Evolutionary conservation across 345 rosid species (phyloP).

Genomic region (Turnera subulata): DNA sequence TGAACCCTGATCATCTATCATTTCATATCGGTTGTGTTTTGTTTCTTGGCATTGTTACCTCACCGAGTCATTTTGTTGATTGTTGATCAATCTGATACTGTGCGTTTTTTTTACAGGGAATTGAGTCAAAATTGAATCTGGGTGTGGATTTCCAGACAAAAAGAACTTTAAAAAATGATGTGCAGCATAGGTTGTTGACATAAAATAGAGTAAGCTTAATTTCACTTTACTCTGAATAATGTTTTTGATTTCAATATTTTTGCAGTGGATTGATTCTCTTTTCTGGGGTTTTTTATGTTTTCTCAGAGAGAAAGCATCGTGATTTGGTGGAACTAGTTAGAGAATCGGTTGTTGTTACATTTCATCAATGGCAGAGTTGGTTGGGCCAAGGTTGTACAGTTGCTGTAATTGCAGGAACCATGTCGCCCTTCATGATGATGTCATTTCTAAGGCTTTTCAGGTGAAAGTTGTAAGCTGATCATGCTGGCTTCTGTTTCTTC

Average conservation of each 20-base stretch:
- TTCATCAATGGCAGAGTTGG: conserved; percentile 19
- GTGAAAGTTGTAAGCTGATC: conserved; percentile 13
- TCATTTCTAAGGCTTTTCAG: conserved; percentile 58
- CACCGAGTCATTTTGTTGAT: not conserved
- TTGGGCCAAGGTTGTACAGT: conserved; percentile 52
- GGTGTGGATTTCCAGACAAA: too few species aligned
- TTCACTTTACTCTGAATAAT: not conserved
- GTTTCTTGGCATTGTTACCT: not conserved
- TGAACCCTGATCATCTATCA: conserved; percentile 5
- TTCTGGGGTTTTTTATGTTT: not conserved
- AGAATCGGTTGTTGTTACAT: not conserved
- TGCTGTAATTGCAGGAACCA: conserved; percentile 57
- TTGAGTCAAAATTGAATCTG: not conserved
- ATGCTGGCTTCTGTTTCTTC: conserved; percentile 8
- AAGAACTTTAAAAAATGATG: too few species aligned
- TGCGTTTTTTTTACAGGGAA: conserved; percentile 4
- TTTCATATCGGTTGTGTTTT: conserved; percentile 4
- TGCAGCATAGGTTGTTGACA: not conserved
- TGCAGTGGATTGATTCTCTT: conserved; percentile 7
- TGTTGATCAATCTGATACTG: not conserved
- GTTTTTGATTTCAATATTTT: not conserved
- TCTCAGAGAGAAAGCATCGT: conserved; percentile 8
- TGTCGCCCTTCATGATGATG: conserved; percentile 58
- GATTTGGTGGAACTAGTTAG: conserved; percentile 7
- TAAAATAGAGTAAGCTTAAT: conserved; percentile 14